Evolutionary conservation across 2,329 filamentous ascomycete species (phyloP), one percentile per base, ranked within the genome.

Genomic region (Calonectria ilicicola): DNA sequence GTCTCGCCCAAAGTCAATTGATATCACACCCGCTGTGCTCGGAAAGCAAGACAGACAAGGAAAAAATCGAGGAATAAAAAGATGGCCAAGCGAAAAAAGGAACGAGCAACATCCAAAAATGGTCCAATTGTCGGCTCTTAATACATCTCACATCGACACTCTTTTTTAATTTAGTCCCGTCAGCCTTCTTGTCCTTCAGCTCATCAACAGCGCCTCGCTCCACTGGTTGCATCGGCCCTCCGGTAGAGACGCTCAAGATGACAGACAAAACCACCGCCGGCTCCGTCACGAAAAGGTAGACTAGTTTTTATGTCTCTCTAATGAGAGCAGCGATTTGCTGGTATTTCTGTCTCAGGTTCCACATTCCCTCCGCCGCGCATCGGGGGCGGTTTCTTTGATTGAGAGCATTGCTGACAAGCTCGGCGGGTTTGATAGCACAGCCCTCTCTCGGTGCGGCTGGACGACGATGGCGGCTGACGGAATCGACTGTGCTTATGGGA

Each of bases 261-360:
- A 53, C 21, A 32, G 29, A 32, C 3, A 47, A 68, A 68, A 62
- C 32, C 56, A 64, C 64, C 69, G 65, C 58, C 64, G 56, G 56
- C 69, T 67, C 69, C 64, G 65, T 67, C 17, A 46, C 14, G 23
- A 38, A 71, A 71, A 58, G 47, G 69, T 8, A 49, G 44, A 32
- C 29, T 19, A 72, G 65, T 65, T 35, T 49, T 40, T 35, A 42
- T 29, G 40, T 27, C 23, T 19, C 63, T 51, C 44, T 47, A 10
- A n/a, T 17, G 23, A 32, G 21, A 9, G 21, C 58, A 17, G 17
- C 40, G 21, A 19, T 10, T 47, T 27, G 40, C 19, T 46, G 40
- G 58, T 46, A 63, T 67, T 60, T 29, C 58, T 21, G 46, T 49
- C n/a, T 21, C 42, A 40, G 42, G 49, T 26, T 42, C 62, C 68